phyloP scores from a whole-genome alignment of 345 rosid species.

The Salix dunnii region DNA sequence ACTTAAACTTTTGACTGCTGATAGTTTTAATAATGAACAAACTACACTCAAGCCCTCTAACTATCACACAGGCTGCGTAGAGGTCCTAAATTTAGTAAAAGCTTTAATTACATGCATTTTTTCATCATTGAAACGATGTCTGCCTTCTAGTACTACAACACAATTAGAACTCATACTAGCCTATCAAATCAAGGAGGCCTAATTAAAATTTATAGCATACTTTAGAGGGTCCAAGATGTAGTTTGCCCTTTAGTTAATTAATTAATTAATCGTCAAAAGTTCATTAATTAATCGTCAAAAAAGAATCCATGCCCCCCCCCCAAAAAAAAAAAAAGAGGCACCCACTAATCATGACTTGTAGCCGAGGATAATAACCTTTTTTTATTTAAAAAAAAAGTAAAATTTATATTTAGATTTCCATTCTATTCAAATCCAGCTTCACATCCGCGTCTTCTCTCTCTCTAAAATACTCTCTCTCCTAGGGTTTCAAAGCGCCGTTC shows the following conservation, averaged over 20 bases:
- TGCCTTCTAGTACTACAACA: background rate
- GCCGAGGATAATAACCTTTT: background rate
- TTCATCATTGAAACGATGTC: background rate
- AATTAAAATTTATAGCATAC: background rate
- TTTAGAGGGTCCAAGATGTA: background rate
- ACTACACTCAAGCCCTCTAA: background rate
- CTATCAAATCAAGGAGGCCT: background rate
- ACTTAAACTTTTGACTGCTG: background rate
- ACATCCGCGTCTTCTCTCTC: slow-evolving; percentile 2
- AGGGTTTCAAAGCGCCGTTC: slow-evolving; percentile 21
- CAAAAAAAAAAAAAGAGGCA: no score
- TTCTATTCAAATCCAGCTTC: background rate
- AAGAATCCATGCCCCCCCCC: background rate
- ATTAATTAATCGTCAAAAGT: no score
- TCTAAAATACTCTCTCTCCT: background rate
- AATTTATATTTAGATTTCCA: background rate
- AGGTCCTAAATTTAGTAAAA: background rate
- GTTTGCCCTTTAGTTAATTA: background rate
- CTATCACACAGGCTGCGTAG: background rate
- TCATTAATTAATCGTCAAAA: background rate
- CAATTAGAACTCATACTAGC: no score
- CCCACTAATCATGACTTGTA: background rate
- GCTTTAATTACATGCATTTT: background rate
- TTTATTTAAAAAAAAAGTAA: background rate
- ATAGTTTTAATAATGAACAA: background rate